Base-by-base conservation (phyloP, 2,329 filamentous ascomycete genomes). In the Cephalotrichum gorgonifer region DNA sequence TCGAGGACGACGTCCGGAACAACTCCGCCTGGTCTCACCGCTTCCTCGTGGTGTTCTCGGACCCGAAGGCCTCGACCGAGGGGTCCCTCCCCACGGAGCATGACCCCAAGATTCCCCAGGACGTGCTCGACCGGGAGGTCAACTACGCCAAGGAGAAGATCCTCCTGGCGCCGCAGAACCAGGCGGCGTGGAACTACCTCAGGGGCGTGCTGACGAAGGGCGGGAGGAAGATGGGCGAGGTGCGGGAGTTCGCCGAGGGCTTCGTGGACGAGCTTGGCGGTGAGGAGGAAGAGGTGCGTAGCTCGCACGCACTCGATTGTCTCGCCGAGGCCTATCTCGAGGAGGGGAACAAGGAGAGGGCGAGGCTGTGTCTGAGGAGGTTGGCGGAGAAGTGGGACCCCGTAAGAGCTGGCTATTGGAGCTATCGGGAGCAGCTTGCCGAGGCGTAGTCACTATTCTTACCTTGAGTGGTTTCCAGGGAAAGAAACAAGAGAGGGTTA, bases 21-120 rank as follows among this genome's bases (percentile, higher is more conserved):
- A 98, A 98, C 66, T 93, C 86, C 42, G 93, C 91, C 15, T 98
- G 93, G 93, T 94, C 91, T 55, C 91, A 98, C 71, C 83, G 93
- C 47, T 97, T 93, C 74, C 95, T 91, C 64, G 64, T 97, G n/a
- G 81, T 91, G 17, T 95, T 96, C 55, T 76, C 78, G 62, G 71
- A 76, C 72, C 83, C 74, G 20, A 69, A 57, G 1, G 58, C 68
- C 23, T 68, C 70, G 12, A 80, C 76, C 0, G 58, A 66, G 4
- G 69, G 62, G n/a, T 62, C 64, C 7, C 69, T 69, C 26, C 71
- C 76, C 2, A 78, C 74, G 1, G 70, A 73, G 50, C 61, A 66
- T 49, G 80, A 83, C 56, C 66, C 72, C 3, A 64, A 72, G 44
- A 72, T 88, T 3, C 79, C 85, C 1, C 68, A 73, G 25, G 74